phyloP scores from a whole-genome alignment of 73 alveolate genomes.

The Tetrahymena borealis region DNA sequence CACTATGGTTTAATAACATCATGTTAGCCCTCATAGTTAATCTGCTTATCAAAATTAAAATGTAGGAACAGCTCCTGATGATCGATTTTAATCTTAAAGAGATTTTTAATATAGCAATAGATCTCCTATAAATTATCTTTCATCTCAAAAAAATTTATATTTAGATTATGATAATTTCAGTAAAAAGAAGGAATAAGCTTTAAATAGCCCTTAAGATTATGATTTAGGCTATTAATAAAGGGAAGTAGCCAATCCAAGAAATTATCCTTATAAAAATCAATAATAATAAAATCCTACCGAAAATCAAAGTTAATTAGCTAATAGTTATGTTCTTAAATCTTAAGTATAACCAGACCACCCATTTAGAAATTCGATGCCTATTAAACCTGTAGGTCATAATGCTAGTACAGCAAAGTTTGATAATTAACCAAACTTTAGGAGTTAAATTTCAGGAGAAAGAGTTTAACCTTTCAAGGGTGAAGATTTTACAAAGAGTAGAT shows the following conservation, averaged over 20 bases:
- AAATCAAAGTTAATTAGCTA: background rate
- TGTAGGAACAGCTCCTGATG: background rate
- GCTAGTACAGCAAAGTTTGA: background rate
- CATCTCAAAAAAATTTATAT: background rate
- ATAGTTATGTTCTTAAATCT: background rate
- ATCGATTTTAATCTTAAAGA: background rate
- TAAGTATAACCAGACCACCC: background rate
- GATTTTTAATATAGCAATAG: background rate
- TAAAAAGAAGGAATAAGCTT: background rate
- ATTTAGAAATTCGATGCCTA: background rate
- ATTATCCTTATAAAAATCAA: background rate
- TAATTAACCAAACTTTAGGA: background rate
- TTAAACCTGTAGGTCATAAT: background rate
- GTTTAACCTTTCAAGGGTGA: background rate
- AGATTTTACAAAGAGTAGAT: background rate
- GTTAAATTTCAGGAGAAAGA: background rate
- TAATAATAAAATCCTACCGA: background rate
- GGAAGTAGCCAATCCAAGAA: background rate
- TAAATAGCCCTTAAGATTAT: background rate
- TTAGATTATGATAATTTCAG: background rate
- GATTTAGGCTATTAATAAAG: background rate
- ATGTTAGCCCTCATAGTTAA: background rate
- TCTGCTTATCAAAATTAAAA: background rate
- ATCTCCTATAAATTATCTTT: background rate
- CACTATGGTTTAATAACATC: background rate